Percentiles rank a stretch among this genome's conserved stretches.
phyloP scores from a whole-genome alignment of 225 moss, liverwort and hornwort species.

The Straminergon stramineum region DNA sequence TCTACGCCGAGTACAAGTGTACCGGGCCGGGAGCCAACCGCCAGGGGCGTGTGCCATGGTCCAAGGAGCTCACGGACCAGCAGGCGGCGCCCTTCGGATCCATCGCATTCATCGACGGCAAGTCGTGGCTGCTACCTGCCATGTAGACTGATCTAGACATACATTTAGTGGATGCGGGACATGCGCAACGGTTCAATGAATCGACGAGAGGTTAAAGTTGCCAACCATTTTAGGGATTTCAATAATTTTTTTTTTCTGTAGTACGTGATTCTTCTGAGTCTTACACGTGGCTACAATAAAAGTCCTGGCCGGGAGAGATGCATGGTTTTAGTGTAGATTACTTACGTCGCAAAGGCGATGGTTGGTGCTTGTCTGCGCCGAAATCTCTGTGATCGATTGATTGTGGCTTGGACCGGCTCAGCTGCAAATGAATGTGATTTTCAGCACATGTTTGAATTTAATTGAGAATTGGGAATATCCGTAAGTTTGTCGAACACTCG shows the following conservation, averaged over 20 bases:
- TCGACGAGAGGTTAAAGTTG: not conserved
- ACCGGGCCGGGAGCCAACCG: not conserved
- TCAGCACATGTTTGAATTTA: no score
- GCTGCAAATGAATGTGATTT: not conserved
- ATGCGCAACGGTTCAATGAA: not conserved
- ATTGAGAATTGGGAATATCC: not conserved
- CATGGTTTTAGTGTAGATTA: no score
- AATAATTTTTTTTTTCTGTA: not conserved
- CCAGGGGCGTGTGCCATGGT: not conserved
- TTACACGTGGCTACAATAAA: not conserved
- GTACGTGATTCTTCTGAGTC: not conserved
- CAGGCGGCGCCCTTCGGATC: not conserved
- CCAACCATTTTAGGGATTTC: not conserved
- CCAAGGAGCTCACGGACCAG: not conserved
- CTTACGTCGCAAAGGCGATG: not conserved
- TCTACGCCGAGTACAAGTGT: not conserved
- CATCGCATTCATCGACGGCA: not conserved
- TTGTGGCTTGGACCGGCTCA: not conserved
- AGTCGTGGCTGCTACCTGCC: not conserved
- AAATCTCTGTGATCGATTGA: not conserved
- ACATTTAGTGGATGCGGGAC: not conserved
- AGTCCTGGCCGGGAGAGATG: not conserved
- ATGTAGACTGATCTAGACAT: not conserved
- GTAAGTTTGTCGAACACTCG: no score
- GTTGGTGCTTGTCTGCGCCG: not conserved